Percentiles rank a stretch among this genome's conserved stretches.
phyloP scores from a whole-genome alignment of 2,329 filamentous ascomycete genomes.

The Chaetomium sp. region DNA sequence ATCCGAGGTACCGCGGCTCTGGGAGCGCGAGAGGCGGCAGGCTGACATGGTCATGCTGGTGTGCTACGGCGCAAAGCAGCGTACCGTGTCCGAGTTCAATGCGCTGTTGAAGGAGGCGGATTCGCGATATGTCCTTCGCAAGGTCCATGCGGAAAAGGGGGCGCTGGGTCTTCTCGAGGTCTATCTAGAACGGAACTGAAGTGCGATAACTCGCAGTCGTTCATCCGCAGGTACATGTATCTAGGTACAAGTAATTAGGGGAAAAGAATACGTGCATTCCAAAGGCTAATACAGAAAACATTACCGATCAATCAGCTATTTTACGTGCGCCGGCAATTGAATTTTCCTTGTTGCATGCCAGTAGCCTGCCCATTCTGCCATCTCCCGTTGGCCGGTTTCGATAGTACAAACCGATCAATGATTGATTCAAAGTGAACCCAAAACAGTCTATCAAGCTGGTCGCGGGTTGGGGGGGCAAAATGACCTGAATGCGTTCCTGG shows the following conservation, averaged over 20 bases:
- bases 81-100: background rate
- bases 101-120: background rate
- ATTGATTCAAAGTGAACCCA: too few species aligned
- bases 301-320: too few species aligned
- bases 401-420: background rate
- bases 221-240: too few species aligned
- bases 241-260: too few species aligned
- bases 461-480: background rate
- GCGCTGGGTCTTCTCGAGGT: background rate
- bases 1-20: background rate
- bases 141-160: background rate
- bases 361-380: too few species aligned
- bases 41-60: background rate
- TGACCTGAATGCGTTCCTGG: too few species aligned
- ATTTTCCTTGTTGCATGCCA: too few species aligned
- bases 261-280: too few species aligned
- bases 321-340: too few species aligned
- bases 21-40: background rate
- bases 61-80: background rate
- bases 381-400: too few species aligned
- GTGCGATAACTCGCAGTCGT: background rate
- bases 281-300: too few species aligned
- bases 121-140: background rate
- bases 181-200: background rate
- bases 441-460: too few species aligned